Conservation (phyloP, 257 asterid genomes). For the Thymus mandschuricus region DNA sequence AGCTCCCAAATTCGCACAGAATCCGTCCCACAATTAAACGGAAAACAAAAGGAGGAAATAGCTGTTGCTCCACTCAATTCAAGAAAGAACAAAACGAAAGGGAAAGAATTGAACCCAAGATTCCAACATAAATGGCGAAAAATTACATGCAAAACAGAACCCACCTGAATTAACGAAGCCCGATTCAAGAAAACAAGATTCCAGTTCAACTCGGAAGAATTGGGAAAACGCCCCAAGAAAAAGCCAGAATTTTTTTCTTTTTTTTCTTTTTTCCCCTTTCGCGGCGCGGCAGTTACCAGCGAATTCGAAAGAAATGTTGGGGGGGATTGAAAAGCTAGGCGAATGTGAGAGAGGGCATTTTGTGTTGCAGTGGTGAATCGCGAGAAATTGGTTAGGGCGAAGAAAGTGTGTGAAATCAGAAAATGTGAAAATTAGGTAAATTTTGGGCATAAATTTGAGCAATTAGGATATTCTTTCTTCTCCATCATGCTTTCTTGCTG, state of each 20-base stretch:
- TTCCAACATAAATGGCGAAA: slow-evolving; percentile 5
- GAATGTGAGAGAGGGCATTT: slow-evolving; percentile 26
- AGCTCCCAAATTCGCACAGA: background rate
- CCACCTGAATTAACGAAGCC: slow-evolving; percentile 35
- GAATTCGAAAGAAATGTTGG: background rate
- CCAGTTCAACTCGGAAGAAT: slow-evolving; percentile 31
- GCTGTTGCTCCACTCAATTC: slow-evolving; percentile 23
- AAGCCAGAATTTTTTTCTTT: background rate
- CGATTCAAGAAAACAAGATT: slow-evolving; percentile 30
- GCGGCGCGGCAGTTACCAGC: slow-evolving; percentile 30
- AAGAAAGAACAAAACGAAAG: background rate
- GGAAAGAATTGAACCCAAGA: slow-evolving; percentile 16
- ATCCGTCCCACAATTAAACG: slow-evolving; percentile 14
- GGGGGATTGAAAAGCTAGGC: slow-evolving; percentile 25
- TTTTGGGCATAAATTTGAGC: slow-evolving; percentile 39
- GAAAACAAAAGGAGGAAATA: background rate
- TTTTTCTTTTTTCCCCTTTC: too few species aligned
- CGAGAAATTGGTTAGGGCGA: slow-evolving; percentile 25
- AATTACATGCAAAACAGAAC: slow-evolving; percentile 29
- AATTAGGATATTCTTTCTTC: slow-evolving; percentile 39
- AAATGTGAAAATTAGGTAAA: slow-evolving; percentile 39
- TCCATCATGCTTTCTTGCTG: slow-evolving; percentile 33
- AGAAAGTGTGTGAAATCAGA: slow-evolving; percentile 19
- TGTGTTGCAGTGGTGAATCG: slow-evolving; percentile 20
- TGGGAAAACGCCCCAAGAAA: background rate